Percentiles rank a stretch among this genome's conserved stretches.
phyloP scores from a whole-genome alignment of 352 stramenopile species.

The Pythium angustatum region DNA sequence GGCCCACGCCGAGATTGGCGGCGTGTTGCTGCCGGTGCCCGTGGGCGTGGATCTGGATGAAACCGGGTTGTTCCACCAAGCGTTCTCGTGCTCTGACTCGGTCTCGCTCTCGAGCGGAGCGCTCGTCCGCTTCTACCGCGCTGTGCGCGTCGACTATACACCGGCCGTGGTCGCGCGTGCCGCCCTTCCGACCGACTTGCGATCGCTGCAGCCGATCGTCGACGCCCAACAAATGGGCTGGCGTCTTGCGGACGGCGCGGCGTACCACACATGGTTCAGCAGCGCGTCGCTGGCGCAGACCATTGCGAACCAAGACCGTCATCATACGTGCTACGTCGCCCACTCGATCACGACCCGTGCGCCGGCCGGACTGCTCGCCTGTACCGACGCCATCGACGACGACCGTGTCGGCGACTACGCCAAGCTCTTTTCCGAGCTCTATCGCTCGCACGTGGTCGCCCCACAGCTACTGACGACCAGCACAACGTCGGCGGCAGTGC shows the following conservation, averaged over 20 bases:
- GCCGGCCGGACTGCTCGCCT: conserved; percentile 45
- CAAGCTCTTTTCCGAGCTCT: conserved; percentile 64
- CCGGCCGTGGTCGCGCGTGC: conserved; percentile 40
- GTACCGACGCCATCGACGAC: conserved; percentile 44
- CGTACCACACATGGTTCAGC: conserved; percentile 50
- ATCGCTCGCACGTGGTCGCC: conserved; percentile 38
- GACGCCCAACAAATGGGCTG: conserved; percentile 37
- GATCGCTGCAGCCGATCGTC: conserved; percentile 35
- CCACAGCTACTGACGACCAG: conserved; percentile 3
- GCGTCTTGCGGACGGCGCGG: conserved; percentile 37
- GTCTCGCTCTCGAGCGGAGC: conserved; percentile 46
- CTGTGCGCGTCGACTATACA: conserved; percentile 48
- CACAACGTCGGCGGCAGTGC: background rate
- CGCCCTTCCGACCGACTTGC: conserved; percentile 25
- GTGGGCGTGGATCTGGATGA: conserved; percentile 56
- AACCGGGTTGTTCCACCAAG: conserved; percentile 58
- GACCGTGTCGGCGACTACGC: conserved; percentile 52
- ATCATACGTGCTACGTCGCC: conserved; percentile 56
- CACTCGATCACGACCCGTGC: conserved; percentile 37
- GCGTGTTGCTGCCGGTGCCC: conserved; percentile 52
- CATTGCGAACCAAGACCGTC: conserved; percentile 50
- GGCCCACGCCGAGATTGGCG: conserved; percentile 39
- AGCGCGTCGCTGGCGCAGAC: conserved; percentile 24
- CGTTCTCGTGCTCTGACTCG: conserved; percentile 55
- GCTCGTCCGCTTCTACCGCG: conserved; percentile 62